Percentiles rank a stretch among this genome's conserved stretches.
Conservation (phyloP, 164 flowering plant species). For the Magnolia sinica region DNA sequence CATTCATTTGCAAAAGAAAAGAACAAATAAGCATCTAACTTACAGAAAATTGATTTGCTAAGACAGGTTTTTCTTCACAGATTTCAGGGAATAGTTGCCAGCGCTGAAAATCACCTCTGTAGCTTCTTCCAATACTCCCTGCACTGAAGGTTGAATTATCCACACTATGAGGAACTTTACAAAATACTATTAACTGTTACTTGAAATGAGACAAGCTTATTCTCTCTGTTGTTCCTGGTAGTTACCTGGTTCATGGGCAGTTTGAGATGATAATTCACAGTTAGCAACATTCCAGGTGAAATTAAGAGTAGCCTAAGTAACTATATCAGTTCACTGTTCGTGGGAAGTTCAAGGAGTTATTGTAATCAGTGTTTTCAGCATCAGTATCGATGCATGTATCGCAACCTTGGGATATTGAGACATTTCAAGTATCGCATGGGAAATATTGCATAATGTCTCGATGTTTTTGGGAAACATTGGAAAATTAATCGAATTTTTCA, state of each 20-base stretch:
- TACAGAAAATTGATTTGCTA: constrained; percentile 96
- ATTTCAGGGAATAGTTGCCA: constrained; percentile 79
- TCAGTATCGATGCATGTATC: no score
- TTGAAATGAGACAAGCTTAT: neutral
- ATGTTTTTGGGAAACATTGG: no score
- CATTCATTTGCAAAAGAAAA: no score
- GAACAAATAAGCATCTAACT: constrained; percentile 29
- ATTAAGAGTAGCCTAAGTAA: neutral
- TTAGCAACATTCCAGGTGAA: neutral
- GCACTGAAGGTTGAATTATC: constrained; percentile 43
- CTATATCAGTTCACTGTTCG: neutral
- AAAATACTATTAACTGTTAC: neutral
- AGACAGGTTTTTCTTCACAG: constrained; percentile 75
- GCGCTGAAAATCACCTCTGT: constrained; percentile 81
- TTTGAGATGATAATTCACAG: neutral
- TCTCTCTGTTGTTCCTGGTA: neutral
- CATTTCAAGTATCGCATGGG: no score
- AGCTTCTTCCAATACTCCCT: constrained; percentile 96
- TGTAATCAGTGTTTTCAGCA: no score
- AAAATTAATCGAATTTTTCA: no score
- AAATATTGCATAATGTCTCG: no score
- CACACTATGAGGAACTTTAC: neutral
- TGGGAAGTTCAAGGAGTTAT: neutral
- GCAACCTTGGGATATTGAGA: no score
- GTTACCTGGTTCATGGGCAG: no score